Evolutionary conservation across 306 rosid genomes (phyloP), one percentile per base, ranked within the genome.

Genomic region (Canavalia ensiformis): DNA sequence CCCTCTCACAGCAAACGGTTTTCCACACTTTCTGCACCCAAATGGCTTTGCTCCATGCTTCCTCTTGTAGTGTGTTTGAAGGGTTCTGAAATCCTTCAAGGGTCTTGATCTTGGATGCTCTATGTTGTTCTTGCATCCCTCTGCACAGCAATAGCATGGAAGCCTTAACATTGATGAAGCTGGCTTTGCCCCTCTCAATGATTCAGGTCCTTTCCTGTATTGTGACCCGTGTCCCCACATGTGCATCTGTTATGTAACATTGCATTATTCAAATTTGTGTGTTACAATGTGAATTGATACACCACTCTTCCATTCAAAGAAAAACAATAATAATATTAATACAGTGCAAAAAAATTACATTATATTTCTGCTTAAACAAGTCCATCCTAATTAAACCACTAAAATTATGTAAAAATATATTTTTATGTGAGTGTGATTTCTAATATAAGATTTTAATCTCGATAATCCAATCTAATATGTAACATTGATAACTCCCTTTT

Each of bases 221-320:
- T 95, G 92, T 46, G 98, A 93, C 0, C 99, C 99, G 75, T 95
- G 99, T 30, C 99, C 99, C 99, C 99, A 95, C 99, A 95, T 95
- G 78, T 95, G 99, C 99, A 95, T 95, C 98, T 95, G 72, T 35
- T 2, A 39, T 68, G 18, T 28, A 68, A 51, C 28, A 49, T 10
- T 5, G 7, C 31, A 62, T 63, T 44, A 34, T 51, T 55, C 4
- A 49, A 70, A 37, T 46, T 78, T 25, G 1, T 69, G 7, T 35
- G 2, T 29, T 9, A 31, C 8, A n/a, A 2, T 37, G 3, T 13
- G 6, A 13, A 63, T 6, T 12, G 13, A 39, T 7, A 8, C 52
- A 42, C 1, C 7, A 4, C n/a, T 65, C 34, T 0, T 18, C 13
- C 18, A 18, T 18, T 18, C 12, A 67, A 67, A 25, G n/a, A 66